A percentile compares a stretch with the other conserved stretches of the same genome.
These are phyloP conservation scores for California macrophylla DNA, from an alignment of 441 rosid species.

Conservation along the genomic window DNA sequence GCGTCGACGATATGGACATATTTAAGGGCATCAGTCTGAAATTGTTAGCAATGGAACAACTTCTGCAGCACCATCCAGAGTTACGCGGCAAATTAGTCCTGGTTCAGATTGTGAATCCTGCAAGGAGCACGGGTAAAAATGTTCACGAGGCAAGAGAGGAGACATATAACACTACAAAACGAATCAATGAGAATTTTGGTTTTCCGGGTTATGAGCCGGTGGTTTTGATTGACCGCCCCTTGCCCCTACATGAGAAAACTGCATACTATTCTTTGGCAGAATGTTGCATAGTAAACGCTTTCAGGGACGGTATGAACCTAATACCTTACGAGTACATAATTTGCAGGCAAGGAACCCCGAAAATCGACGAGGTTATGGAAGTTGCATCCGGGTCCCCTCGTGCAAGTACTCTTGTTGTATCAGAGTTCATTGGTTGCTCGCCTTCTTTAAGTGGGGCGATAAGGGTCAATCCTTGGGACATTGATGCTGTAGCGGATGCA, in stretches of 20 bases:
- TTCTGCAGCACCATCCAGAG: slow-evolving; percentile 38
- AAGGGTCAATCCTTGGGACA: too few species aligned
- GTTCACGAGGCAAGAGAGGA: slow-evolving; percentile 59
- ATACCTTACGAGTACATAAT: slow-evolving; percentile 62
- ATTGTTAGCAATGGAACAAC: slow-evolving; percentile 57
- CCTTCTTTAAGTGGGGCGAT: slow-evolving; percentile 85
- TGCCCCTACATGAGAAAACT: slow-evolving; percentile 56
- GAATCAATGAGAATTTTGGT: slow-evolving; percentile 54
- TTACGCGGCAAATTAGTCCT: slow-evolving; percentile 50
- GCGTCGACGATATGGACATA: slow-evolving; percentile 74
- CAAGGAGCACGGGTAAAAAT: slow-evolving; percentile 64
- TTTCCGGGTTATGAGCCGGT: slow-evolving; percentile 61
- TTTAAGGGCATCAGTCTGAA: slow-evolving; percentile 72
- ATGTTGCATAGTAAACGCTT: slow-evolving; percentile 67
- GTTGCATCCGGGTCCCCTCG: slow-evolving; percentile 33
- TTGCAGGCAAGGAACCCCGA: slow-evolving; percentile 60
- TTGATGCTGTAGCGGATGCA: slow-evolving; percentile 58
- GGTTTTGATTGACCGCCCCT: slow-evolving; percentile 52
- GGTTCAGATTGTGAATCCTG: slow-evolving; percentile 79
- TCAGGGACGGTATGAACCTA: slow-evolving; percentile 77
- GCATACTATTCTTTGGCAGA: slow-evolving; percentile 74
- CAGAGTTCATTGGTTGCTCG: slow-evolving; percentile 73
- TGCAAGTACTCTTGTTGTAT: slow-evolving; percentile 59
- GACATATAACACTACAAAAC: slow-evolving; percentile 36
- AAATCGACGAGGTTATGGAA: slow-evolving; percentile 45